A percentile compares a stretch with the other conserved stretches of the same genome.
Conservation (phyloP, 2,329 filamentous ascomycete species). For the Microdochium trichocladiopsis region DNA sequence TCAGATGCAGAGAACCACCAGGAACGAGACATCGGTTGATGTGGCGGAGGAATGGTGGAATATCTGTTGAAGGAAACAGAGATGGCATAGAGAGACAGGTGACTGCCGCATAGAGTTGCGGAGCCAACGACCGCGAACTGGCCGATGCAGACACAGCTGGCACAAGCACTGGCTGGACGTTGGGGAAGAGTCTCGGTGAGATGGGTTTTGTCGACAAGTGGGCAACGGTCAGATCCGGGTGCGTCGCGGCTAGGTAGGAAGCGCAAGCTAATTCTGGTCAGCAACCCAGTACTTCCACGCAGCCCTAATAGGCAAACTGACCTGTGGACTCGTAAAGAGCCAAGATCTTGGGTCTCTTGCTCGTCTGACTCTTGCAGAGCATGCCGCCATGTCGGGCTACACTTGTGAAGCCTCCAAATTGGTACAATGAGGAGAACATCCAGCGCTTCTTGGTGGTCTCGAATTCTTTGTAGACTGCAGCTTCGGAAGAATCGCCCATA, state of each 20-base stretch:
- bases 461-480: conserved; percentile 40
- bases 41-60: conserved; percentile 48
- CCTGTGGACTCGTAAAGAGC: conserved; percentile 45
- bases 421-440: conserved; percentile 51
- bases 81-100: conserved; percentile 50
- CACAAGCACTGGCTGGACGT: conserved; percentile 21
- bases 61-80: conserved; percentile 45
- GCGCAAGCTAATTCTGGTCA: conserved; percentile 34
- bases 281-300: too few relatives aligned
- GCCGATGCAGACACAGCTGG: conserved; percentile 19
- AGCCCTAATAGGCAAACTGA: conserved; percentile 22
- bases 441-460: conserved; percentile 52
- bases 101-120: conserved; percentile 38
- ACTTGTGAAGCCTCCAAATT: conserved; percentile 30
- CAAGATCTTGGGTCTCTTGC: conserved; percentile 23
- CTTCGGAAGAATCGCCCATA: conserved; percentile 35
- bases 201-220: conserved; percentile 38
- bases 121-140: conserved; percentile 27
- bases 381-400: conserved; percentile 3
- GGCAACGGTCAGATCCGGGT: conserved; percentile 31
- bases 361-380: background rate
- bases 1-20: conserved; percentile 49
- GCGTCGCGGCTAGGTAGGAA: conserved; percentile 38
- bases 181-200: conserved; percentile 29
- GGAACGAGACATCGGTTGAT: conserved; percentile 48